A percentile compares a stretch with the other conserved stretches of the same genome.
phyloP scores from a whole-genome alignment of 257 asterid species.

The Solanum lignicaule region DNA sequence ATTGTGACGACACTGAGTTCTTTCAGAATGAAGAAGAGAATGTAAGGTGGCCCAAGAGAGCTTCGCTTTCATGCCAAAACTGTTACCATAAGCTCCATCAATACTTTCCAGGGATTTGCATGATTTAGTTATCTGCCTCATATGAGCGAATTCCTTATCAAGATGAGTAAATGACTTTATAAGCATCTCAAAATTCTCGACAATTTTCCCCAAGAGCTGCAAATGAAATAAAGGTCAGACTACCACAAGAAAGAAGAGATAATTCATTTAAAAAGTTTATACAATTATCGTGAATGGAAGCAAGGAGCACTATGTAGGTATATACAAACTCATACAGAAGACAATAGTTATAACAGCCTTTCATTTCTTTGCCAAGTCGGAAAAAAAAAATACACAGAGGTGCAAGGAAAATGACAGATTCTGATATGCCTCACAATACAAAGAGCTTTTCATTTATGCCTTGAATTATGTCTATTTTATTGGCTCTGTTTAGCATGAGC shows the following conservation, averaged over 20 bases:
- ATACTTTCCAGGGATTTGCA: slow-evolving; percentile 56
- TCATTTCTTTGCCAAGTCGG: neutral
- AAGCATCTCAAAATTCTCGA: slow-evolving; percentile 70
- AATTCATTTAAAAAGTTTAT: neutral
- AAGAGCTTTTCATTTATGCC: neutral
- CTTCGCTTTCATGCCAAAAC: slow-evolving; percentile 48
- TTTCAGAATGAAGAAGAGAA: slow-evolving; percentile 95
- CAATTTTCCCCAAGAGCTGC: slow-evolving; percentile 84
- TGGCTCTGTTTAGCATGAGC: neutral
- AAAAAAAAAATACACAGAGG: neutral
- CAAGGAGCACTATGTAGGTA: neutral
- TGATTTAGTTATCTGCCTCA: slow-evolving; percentile 66
- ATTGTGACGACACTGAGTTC: slow-evolving; percentile 71
- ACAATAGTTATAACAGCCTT: neutral
- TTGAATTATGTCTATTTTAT: neutral
- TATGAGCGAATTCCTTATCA: slow-evolving; percentile 73
- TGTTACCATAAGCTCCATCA: slow-evolving; percentile 36
- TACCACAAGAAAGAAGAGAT: slow-evolving; percentile 1
- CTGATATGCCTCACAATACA: neutral
- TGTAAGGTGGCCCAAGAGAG: slow-evolving; percentile 88
- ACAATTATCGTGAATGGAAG: neutral
- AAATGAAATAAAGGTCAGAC: slow-evolving; percentile 9
- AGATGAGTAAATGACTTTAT: slow-evolving; percentile 78
- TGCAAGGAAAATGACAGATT: neutral
- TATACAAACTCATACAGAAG: neutral